Conservation (phyloP, 176 grass and related monocot species). For the Areca catechu region DNA sequence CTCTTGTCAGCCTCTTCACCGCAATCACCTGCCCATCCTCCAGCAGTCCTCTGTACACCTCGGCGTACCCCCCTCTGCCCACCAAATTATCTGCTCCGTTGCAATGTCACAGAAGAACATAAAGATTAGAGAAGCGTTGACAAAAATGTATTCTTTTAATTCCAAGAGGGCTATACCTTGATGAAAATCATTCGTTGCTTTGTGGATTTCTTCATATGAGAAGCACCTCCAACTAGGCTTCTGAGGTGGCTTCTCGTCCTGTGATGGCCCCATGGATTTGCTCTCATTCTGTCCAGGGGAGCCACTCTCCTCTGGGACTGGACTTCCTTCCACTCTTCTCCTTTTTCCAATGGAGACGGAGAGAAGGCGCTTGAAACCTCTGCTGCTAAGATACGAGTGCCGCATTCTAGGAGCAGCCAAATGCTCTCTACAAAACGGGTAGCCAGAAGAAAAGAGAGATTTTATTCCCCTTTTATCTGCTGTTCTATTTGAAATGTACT, state of each 20-base stretch:
- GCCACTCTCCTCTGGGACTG: no score
- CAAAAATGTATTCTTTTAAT: background rate
- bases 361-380: slow-evolving; percentile 53
- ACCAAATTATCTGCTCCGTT: slow-evolving; percentile 55
- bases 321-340: no score
- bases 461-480: no score
- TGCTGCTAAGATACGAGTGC: slow-evolving; percentile 35
- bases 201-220: slow-evolving; percentile 51
- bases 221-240: slow-evolving; percentile 72
- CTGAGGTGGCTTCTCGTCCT: slow-evolving; percentile 14
- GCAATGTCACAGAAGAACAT: background rate
- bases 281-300: slow-evolving; percentile 14
- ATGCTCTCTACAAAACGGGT: no score
- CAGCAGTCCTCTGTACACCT: slow-evolving; percentile 72
- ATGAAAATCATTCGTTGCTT: slow-evolving; percentile 59
- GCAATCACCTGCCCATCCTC: slow-evolving; percentile 51
- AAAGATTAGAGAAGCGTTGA: background rate
- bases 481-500: no score
- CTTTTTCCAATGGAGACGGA: slow-evolving; percentile 16
- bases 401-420: slow-evolving; percentile 11
- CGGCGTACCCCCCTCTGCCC: slow-evolving; percentile 72
- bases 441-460: no score
- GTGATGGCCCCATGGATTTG: slow-evolving; percentile 25
- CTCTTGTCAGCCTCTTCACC: slow-evolving; percentile 53
- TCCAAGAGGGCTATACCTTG: slow-evolving; percentile 31